Evolutionary conservation across 2,329 filamentous ascomycete species (phyloP), one percentile per base, ranked within the genome.

Genomic region (Trichothecium roseum): DNA sequence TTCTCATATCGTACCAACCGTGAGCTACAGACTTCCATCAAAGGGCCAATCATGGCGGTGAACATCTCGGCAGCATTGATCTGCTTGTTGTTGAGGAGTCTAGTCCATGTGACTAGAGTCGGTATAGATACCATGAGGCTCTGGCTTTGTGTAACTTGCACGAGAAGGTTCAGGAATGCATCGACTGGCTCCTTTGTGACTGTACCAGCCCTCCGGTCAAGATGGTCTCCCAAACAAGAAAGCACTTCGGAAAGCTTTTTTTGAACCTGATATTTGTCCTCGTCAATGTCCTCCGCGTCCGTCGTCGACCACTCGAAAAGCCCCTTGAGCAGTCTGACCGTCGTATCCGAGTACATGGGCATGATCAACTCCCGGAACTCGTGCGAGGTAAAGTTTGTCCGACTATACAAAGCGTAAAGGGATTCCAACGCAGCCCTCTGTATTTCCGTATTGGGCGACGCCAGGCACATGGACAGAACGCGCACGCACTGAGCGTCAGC

Each of bases 201-300:
- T 66, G 30, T 75, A 66, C 18, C 73, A 66, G 41, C 80, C 81
- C 84, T 85, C 42, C 84, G 76, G 49, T 91, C 84, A 40, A 95
- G 71, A 49, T 88, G 89, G 43, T 84, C 81, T 14, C 84, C 86
- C 13, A 95, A 66, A 48, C 84, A 84, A 17, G 88, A 89, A 8
- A 95, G 67, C 64, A 87, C 84, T 73, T 98, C 91, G 1, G 88
- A 87, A 32, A 96, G 75, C 58, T 94, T 95, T 63, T 96, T 96
- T 28, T 84, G 78, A 46, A 95, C 78, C 37, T 85, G 78, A 54
- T 98, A 96, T 53, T 87, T 93, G 50, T 87, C 81, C 50, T 94
- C 86, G 45, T 95, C 84, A 39, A 94, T 77, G 47, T 94, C 81
- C 40, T 84, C 74, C 3, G 85, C 74, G 43, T 87, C 81, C 30